These are phyloP conservation scores for Globisporangium spinosum DNA, from an alignment of 352 stramenopile species.

Conservation along the genomic window DNA sequence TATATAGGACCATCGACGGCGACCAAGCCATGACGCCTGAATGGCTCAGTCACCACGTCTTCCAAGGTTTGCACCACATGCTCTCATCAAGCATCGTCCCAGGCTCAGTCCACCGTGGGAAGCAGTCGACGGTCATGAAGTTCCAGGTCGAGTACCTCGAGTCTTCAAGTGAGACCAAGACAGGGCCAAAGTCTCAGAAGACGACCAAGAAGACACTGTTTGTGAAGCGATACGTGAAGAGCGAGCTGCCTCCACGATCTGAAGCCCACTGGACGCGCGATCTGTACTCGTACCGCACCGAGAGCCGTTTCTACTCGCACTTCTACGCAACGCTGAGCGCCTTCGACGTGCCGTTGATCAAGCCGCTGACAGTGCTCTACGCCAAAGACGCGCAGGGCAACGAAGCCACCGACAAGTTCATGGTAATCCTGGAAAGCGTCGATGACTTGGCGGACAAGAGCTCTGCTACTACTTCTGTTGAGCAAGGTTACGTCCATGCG, in stretches of 20 bases:
- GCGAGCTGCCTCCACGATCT: conserved; percentile 43
- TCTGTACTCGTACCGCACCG: conserved; percentile 54
- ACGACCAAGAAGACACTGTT: conserved; percentile 35
- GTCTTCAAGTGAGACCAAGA: not conserved
- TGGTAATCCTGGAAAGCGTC: conserved; percentile 55
- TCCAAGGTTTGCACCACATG: conserved; percentile 16
- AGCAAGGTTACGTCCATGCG: conserved; percentile 23
- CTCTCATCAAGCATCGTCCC: conserved; percentile 24
- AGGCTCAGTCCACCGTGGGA: conserved; percentile 40
- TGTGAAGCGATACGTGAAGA: conserved; percentile 57
- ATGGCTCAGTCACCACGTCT: conserved; percentile 43
- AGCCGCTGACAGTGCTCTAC: conserved; percentile 45
- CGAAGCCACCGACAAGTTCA: conserved; percentile 36
- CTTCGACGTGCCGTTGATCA: conserved; percentile 36
- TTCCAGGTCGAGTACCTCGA: conserved; percentile 29
- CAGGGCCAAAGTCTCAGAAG: not conserved
- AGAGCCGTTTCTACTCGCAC: conserved; percentile 55
- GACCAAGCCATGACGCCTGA: conserved; percentile 29
- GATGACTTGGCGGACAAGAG: not conserved
- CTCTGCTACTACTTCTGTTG: no score
- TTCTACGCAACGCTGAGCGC: conserved; percentile 31
- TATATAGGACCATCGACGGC: conserved; percentile 42
- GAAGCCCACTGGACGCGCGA: conserved; percentile 52
- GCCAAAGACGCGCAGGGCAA: conserved; percentile 20
- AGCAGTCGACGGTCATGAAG: conserved; percentile 48